These are phyloP conservation scores for Pseudocercospora fijiensis DNA, from an alignment of 2,329 filamentous ascomycete genomes.

Conservation along the genomic window DNA sequence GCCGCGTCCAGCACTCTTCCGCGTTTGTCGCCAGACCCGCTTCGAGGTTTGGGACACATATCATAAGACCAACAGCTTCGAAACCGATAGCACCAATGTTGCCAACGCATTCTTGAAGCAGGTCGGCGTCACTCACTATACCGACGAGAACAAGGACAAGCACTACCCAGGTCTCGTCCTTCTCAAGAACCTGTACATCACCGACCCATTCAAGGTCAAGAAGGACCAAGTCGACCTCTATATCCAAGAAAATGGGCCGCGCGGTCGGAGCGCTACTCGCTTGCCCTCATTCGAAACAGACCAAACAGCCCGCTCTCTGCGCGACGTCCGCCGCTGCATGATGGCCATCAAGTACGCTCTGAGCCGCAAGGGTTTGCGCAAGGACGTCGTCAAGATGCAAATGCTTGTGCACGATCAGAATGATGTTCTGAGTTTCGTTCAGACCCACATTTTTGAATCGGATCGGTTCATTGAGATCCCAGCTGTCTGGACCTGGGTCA, in stretches of 20 bases:
- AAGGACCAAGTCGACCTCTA: constrained; percentile 1
- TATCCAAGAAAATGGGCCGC: no score
- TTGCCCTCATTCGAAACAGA: neutral
- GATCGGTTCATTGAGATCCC: neutral
- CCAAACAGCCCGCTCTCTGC: neutral
- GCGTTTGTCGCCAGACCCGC: constrained; percentile 2
- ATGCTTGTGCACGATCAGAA: neutral
- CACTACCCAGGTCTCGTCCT: neutral
- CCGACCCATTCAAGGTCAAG: constrained; percentile 3
- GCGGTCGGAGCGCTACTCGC: no score
- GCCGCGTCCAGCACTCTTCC: constrained; percentile 1
- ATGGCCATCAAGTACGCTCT: neutral
- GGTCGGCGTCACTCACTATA: neutral
- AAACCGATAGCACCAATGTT: constrained; percentile 1
- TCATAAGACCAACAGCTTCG: constrained; percentile 8
- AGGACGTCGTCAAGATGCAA: neutral
- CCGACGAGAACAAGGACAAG: neutral
- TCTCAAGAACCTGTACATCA: neutral
- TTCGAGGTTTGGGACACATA: neutral
- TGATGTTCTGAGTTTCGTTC: neutral
- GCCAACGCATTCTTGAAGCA: neutral
- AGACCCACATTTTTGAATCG: neutral
- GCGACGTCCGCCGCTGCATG: neutral
- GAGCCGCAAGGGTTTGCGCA: neutral
- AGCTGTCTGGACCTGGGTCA: neutral